phyloP scores from a whole-genome alignment of 2,329 filamentous ascomycete genomes.

The Aureobasidium sp. region DNA sequence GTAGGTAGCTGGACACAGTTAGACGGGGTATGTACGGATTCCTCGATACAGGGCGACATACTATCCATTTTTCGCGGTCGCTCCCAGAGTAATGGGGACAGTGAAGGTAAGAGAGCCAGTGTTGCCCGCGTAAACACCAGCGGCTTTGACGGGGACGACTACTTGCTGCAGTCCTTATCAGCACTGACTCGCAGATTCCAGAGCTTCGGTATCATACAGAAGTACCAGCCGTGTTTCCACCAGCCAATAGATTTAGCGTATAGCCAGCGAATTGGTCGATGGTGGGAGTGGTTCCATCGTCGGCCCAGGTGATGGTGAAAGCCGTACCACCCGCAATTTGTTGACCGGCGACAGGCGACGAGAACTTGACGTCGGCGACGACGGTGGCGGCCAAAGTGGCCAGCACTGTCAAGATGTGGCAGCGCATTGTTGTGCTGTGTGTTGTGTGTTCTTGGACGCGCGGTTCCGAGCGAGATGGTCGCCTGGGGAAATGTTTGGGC shows the following conservation, averaged over 20 bases:
- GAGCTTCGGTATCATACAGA: slow-evolving; percentile 31
- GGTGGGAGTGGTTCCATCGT: slow-evolving; percentile 43
- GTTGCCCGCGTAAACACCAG: neutral
- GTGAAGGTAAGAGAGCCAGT: neutral
- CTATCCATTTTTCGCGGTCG: slow-evolving; percentile 1
- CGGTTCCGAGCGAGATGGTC: neutral
- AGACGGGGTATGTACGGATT: slow-evolving; percentile 15
- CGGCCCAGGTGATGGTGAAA: slow-evolving; percentile 50
- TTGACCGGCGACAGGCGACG: slow-evolving; percentile 43
- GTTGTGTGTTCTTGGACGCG: neutral
- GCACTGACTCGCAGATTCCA: neutral
- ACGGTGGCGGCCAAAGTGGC: slow-evolving; percentile 20
- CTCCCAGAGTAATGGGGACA: neutral
- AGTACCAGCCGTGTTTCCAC: slow-evolving; percentile 45
- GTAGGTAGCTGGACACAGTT: slow-evolving; percentile 42
- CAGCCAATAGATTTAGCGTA: slow-evolving; percentile 52
- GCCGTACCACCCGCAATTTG: slow-evolving; percentile 41
- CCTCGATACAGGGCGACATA: slow-evolving; percentile 20
- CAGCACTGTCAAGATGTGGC: neutral
- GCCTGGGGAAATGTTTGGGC: neutral
- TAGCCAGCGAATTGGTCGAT: slow-evolving; percentile 47
- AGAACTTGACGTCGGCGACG: slow-evolving; percentile 48
- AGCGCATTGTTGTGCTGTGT: slow-evolving; percentile 10
- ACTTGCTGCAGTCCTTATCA: neutral
- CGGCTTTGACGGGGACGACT: neutral